These are phyloP conservation scores for Smallanthus sonchifolius DNA, from an alignment of 129 eudicot genomes.

Conservation along the genomic window DNA sequence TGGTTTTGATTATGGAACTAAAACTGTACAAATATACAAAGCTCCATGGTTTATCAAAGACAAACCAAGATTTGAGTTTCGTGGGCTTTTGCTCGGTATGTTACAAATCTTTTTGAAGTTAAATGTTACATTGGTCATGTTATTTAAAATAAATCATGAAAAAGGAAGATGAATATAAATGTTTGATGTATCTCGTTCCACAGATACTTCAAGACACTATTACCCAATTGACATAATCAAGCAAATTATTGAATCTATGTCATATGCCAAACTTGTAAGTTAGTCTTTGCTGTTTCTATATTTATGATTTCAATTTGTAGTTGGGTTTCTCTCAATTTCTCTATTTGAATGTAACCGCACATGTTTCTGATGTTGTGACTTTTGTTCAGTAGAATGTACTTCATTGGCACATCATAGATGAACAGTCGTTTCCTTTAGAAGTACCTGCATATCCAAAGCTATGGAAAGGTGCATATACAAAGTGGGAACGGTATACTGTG, in stretches of 20 bases:
- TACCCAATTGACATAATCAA: conserved; percentile 71
- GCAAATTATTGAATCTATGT: conserved; percentile 92
- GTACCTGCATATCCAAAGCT: conserved; percentile 81
- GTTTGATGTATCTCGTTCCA: conserved; percentile 14
- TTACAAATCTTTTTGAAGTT: background rate
- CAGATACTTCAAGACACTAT: conserved; percentile 98
- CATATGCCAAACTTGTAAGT: conserved; percentile 96
- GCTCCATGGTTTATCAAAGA: conserved; percentile 96
- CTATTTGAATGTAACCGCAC: background rate
- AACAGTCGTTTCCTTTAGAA: conserved; percentile 95
- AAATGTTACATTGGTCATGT: background rate
- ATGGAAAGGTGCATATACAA: conserved; percentile 91
- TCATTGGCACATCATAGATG: conserved; percentile 98
- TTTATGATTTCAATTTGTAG: background rate
- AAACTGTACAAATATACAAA: conserved; percentile 63
- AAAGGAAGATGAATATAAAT: background rate
- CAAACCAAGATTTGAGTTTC: conserved; percentile 83
- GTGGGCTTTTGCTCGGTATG: conserved; percentile 93
- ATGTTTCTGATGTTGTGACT: conserved; percentile 35
- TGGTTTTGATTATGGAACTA: conserved; percentile 68
- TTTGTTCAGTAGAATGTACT: conserved; percentile 93
- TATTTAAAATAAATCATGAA: background rate
- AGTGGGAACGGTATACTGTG: conserved; percentile 93
- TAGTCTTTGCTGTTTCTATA: conserved; percentile 3
- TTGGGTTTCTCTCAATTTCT: background rate